Evolutionary conservation across 345 rosid species (phyloP), one percentile per base, ranked within the genome.

Genomic region (Gossypium herbaceum): DNA sequence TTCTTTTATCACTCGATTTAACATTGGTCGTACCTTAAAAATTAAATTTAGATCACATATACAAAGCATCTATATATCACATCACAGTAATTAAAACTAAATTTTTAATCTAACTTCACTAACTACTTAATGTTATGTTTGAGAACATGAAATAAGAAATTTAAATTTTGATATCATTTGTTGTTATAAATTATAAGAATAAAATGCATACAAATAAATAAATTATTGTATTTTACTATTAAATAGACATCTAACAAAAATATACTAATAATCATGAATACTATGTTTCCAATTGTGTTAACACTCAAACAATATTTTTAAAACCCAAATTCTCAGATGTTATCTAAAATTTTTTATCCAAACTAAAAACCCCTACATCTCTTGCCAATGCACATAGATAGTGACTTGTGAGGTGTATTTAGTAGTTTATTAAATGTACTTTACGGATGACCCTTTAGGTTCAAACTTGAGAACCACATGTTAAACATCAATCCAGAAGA

Each of bases 401-500:
- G 9, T 22, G 51, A 54, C 52, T 48, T 10, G 52, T 48, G 9
- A 5, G 70, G 22, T 34, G 9, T 3, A 66, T 12, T 47, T 22
- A 45, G 8, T 17, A 10, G 17, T 34, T 9, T 51, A 17, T 8
- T 22, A 9, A 29, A 68, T 24, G 24, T 4, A 3, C 27, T 19
- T 41, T 58, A 27, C 3, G 0, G 17, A 15, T 8, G 7, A 43
- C 43, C 15, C 13, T 34, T 73, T 44, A 7, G 68, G 50, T n/a
- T 17, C 5, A 29, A 41, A n/a, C 25, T 64, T 64, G 17, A 9
- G 4, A 47, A 51, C 27, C 39, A 25, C 45, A 59, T 64, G 44
- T 73, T 50, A 62, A 45, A 48, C 54, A 19, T 74, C 71, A 52
- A 51, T 50, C 43, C 22, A 44, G 8, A 44, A 62, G 45, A 77